A percentile compares a stretch with the other conserved stretches of the same genome.
Conservation (phyloP, 2,329 filamentous ascomycete species). For the Westerdykella aurantiaca region DNA sequence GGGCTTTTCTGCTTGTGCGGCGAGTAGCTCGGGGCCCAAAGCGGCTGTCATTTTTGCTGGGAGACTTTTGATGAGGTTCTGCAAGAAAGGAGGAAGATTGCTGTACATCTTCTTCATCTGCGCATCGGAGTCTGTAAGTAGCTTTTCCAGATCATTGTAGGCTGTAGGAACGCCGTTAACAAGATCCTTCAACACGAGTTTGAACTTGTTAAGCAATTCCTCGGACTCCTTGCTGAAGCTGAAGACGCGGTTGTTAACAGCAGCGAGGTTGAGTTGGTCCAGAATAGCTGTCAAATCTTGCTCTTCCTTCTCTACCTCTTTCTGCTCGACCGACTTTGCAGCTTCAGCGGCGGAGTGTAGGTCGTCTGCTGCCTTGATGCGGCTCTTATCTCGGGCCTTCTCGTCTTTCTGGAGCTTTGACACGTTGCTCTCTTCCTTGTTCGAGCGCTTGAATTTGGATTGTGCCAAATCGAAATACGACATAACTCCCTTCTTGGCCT, state of each 20-base stretch:
- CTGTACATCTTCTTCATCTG: conserved; percentile 59
- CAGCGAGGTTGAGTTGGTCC: conserved; percentile 75
- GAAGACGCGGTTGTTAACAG: conserved; percentile 80
- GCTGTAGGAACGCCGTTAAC: conserved; percentile 90
- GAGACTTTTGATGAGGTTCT: conserved; percentile 79
- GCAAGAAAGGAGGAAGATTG: conserved; percentile 68
- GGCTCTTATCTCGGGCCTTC: conserved; percentile 33
- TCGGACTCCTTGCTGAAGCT: conserved; percentile 78
- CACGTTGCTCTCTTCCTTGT: conserved; percentile 26
- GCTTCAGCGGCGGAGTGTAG: conserved; percentile 30
- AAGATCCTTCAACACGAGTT: conserved; percentile 83
- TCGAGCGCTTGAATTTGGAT: conserved; percentile 25
- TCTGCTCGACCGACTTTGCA: conserved; percentile 28
- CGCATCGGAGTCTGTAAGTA: conserved; percentile 58
- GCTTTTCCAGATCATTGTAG: conserved; percentile 76
- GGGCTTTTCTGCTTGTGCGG: conserved; percentile 66
- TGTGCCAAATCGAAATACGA: conserved; percentile 28
- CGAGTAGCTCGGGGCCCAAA: conserved; percentile 75
- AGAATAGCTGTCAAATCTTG: conserved; percentile 73
- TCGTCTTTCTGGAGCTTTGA: conserved; percentile 22
- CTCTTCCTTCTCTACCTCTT: conserved; percentile 51
- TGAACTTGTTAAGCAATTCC: conserved; percentile 77
- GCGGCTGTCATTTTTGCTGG: conserved; percentile 73
- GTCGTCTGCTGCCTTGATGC: conserved; percentile 30
- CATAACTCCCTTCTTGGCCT: conserved; percentile 34